phyloP scores from a whole-genome alignment of 2,329 filamentous ascomycete genomes.

The Xylaria sp. region DNA sequence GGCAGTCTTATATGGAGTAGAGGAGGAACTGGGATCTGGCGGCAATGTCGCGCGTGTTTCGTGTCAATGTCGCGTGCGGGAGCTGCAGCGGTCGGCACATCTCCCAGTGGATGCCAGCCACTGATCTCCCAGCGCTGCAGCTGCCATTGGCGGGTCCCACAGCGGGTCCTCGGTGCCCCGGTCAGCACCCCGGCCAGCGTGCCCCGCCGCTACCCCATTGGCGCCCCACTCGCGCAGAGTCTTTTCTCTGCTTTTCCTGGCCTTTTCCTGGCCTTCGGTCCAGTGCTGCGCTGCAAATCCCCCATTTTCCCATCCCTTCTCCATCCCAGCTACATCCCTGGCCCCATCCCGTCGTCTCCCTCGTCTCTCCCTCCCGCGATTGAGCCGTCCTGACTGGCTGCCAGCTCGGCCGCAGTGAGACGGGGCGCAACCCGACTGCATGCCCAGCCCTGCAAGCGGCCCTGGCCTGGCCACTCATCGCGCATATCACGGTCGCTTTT shows the following conservation, averaged over 20 bases:
- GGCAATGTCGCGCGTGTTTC: constrained; percentile 48
- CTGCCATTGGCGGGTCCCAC: constrained; percentile 42
- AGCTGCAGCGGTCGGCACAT: constrained; percentile 43
- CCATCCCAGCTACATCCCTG: background rate
- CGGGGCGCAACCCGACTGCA: constrained; percentile 46
- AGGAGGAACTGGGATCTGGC: constrained; percentile 37
- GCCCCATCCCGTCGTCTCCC: constrained; percentile 7
- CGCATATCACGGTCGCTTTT: constrained; percentile 47
- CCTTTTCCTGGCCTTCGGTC: background rate
- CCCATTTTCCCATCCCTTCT: background rate
- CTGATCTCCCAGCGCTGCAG: constrained; percentile 40
- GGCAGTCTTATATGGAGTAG: constrained; percentile 47
- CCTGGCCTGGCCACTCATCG: constrained; percentile 48
- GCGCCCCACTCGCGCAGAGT: constrained; percentile 3
- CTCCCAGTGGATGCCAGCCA: constrained; percentile 41
- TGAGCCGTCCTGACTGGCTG: constrained; percentile 48
- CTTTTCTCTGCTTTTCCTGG: background rate
- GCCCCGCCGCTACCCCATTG: constrained; percentile 13
- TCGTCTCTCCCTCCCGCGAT: constrained; percentile 44
- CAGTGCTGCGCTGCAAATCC: background rate
- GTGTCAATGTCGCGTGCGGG: constrained; percentile 47
- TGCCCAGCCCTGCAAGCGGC: constrained; percentile 43
- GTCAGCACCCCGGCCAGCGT: constrained; percentile 9
- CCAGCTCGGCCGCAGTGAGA: constrained; percentile 44
- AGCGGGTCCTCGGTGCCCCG: constrained; percentile 39